Evolutionary conservation across 345 rosid genomes (phyloP).

Genomic region (Geranium rotundifolium): DNA sequence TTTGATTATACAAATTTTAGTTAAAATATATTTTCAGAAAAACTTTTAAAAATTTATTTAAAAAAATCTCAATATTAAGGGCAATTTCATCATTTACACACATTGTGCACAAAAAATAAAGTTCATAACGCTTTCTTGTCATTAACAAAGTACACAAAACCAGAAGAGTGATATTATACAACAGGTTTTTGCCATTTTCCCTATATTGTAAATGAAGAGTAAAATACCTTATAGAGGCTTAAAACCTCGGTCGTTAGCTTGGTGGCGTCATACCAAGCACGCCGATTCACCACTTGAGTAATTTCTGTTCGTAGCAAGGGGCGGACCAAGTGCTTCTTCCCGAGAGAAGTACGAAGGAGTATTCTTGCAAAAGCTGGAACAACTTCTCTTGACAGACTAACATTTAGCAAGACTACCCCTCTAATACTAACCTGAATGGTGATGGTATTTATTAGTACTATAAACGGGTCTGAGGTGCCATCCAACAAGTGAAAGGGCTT

Average conservation of each 20-base stretch:
- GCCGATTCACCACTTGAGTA: conserved; percentile 82
- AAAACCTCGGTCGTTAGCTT: conserved; percentile 73
- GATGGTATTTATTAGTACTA: not conserved
- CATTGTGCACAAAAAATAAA: too few species aligned
- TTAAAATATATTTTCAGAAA: too few species aligned
- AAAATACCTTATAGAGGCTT: conserved; percentile 68
- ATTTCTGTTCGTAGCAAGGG: conserved; percentile 81
- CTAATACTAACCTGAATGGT: conserved; percentile 39
- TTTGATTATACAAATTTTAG: too few species aligned
- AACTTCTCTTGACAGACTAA: conserved; percentile 80
- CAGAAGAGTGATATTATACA: too few species aligned
- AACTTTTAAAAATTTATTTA: too few species aligned
- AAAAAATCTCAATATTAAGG: too few species aligned
- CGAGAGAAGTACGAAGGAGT: conserved; percentile 75
- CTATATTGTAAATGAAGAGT: not conserved
- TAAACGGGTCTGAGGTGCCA: not conserved
- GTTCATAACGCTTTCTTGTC: too few species aligned
- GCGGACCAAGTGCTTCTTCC: conserved; percentile 90
- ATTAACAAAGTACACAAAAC: too few species aligned
- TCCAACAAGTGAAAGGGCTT: conserved; percentile 5
- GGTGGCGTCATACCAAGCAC: conserved; percentile 87
- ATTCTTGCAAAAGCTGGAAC: conserved; percentile 89
- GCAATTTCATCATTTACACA: too few species aligned
- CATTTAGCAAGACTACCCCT: conserved; percentile 69
- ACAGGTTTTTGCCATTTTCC: too few species aligned